These are phyloP conservation scores for Arctium minus DNA, from an alignment of 129 eudicot genomes.

Conservation along the genomic window DNA sequence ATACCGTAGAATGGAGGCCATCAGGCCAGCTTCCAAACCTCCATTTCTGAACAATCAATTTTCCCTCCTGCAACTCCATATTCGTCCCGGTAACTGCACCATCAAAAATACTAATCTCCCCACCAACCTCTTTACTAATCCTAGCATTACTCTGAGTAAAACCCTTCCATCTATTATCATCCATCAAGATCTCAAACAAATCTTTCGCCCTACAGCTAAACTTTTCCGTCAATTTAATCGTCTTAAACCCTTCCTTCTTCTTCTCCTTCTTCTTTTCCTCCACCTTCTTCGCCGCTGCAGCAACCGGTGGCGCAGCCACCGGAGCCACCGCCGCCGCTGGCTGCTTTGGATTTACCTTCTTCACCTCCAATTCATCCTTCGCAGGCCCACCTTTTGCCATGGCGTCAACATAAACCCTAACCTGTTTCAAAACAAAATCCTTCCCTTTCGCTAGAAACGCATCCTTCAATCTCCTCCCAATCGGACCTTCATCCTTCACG, in stretches of 20 bases:
- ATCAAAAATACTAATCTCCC: conserved; percentile 77
- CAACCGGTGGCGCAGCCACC: conserved; percentile 9
- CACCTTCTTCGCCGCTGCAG: conserved; percentile 14
- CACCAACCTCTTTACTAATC: conserved; percentile 89
- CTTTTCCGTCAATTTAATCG: conserved; percentile 74
- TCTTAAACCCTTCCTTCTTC: conserved; percentile 81
- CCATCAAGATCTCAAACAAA: conserved; percentile 93
- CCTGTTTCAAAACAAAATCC: conserved; percentile 58
- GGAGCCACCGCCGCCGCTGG: not conserved
- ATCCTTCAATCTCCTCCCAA: conserved; percentile 77
- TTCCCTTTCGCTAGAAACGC: conserved; percentile 71
- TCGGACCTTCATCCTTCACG: conserved; percentile 70
- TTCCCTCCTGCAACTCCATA: conserved; percentile 82
- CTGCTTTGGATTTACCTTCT: conserved; percentile 47
- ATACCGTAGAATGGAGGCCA: conserved; percentile 79
- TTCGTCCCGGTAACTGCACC: conserved; percentile 78
- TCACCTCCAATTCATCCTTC: conserved; percentile 77
- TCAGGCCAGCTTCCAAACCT: conserved; percentile 96
- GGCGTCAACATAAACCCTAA: conserved; percentile 67
- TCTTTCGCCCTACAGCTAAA: conserved; percentile 84
- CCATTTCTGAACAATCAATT: conserved; percentile 93
- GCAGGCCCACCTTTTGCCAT: conserved; percentile 97
- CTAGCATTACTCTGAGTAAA: conserved; percentile 91
- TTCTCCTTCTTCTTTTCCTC: conserved; percentile 37
- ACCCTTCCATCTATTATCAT: conserved; percentile 98